A percentile compares a stretch with the other conserved stretches of the same genome.
These are phyloP conservation scores for Staphylotrichum longicolle DNA, from an alignment of 495 filamentous ascomycete genomes.

Conservation along the genomic window DNA sequence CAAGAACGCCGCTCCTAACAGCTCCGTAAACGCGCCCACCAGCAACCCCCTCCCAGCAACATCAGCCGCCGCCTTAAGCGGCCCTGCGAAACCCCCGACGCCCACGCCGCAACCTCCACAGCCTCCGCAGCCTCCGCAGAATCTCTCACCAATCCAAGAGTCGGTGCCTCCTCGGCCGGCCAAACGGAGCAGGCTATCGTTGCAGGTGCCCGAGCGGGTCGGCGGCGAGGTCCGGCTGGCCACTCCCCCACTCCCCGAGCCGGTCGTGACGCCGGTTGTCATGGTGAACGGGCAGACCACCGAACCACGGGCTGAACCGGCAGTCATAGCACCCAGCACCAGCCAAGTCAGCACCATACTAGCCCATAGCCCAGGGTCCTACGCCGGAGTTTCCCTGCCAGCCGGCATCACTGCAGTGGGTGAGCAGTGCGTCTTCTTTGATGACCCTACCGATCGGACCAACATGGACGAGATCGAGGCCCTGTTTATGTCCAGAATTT, in stretches of 20 bases:
- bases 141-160: constrained; percentile 28
- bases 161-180: constrained; percentile 34
- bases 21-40: constrained; percentile 34
- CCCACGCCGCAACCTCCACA: constrained; percentile 10
- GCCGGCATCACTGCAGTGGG: background rate
- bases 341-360: background rate
- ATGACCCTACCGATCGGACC: constrained; percentile 41
- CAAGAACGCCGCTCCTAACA: constrained; percentile 6
- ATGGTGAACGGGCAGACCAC: constrained; percentile 62
- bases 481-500: constrained; percentile 44
- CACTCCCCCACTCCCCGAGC: constrained; percentile 56
- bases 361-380: background rate
- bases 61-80: background rate
- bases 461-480: constrained; percentile 48
- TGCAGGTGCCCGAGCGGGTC: constrained; percentile 76
- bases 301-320: background rate
- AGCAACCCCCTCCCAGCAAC: background rate
- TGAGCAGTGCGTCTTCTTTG: constrained; percentile 22
- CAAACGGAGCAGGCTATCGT: constrained; percentile 60
- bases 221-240: constrained; percentile 75
- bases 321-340: background rate
- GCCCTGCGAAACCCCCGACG: constrained; percentile 18
- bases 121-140: constrained; percentile 30
- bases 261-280: constrained; percentile 38
- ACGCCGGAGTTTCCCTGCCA: background rate